Conservation (phyloP, 768 basidiomycete species). For the Kondoa subrosea region DNA sequence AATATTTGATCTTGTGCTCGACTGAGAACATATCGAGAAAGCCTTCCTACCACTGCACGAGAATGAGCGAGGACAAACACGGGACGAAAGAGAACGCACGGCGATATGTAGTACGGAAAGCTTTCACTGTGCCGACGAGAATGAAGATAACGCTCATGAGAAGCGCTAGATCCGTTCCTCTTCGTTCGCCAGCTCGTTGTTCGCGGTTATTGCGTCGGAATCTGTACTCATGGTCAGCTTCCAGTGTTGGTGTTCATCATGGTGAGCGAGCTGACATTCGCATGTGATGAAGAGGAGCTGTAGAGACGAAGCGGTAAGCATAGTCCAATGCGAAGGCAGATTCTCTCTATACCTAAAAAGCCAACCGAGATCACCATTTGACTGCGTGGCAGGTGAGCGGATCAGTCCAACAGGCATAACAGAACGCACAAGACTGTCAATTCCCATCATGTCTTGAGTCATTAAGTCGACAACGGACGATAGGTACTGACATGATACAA, state of each 20-base stretch:
- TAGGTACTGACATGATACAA: not conserved
- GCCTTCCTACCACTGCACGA: not conserved
- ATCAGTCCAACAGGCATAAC: too few species aligned
- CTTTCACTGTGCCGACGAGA: not conserved
- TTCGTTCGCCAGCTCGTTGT: not conserved
- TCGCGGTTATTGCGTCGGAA: not conserved
- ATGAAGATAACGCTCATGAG: not conserved
- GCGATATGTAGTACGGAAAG: not conserved
- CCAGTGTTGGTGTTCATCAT: not conserved
- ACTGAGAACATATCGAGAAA: not conserved
- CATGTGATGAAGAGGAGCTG: not conserved
- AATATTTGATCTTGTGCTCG: not conserved
- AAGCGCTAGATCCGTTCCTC: not conserved
- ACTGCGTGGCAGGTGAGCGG: too few species aligned
- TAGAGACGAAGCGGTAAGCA: too few species aligned
- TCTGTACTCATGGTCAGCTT: not conserved
- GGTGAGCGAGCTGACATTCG: not conserved
- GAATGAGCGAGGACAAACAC: not conserved
- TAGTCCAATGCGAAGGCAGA: too few species aligned
- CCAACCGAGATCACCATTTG: not conserved
- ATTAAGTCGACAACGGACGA: too few species aligned
- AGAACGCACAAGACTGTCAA: too few species aligned
- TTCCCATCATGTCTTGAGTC: too few species aligned
- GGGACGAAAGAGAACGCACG: not conserved
- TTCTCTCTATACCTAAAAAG: too few species aligned